Conservation (phyloP, 495 filamentous ascomycete species). For the Aspergillus sclerotiicarbonarius region DNA sequence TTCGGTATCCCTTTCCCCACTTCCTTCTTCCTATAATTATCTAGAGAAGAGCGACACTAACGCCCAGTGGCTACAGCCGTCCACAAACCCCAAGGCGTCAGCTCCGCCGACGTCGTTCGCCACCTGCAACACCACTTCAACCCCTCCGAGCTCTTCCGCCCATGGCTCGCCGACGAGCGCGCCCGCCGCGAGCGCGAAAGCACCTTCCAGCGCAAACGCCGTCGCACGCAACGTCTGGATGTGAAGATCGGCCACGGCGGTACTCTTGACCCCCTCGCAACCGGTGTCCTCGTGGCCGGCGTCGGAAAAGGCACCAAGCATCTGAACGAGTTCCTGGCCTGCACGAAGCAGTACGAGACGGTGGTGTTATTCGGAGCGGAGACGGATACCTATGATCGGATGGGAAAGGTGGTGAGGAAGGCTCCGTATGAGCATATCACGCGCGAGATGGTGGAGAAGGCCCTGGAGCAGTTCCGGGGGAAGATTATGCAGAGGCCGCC, state of each 20-base stretch:
- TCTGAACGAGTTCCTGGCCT: constrained; percentile 71
- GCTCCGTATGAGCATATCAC: constrained; percentile 77
- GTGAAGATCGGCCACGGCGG: constrained; percentile 97
- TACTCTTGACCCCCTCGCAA: constrained; percentile 91
- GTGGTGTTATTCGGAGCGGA: constrained; percentile 86
- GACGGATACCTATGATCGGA: constrained; percentile 86
- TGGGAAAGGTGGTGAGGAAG: constrained; percentile 75
- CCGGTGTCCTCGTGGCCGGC: constrained; percentile 84
- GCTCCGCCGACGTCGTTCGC: constrained; percentile 85
- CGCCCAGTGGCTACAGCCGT: constrained; percentile 55
- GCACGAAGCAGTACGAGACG: constrained; percentile 90
- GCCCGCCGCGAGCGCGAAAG: constrained; percentile 49
- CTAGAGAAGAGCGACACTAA: background rate
- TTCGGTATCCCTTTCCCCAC: constrained; percentile 51
- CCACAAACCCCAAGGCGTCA: constrained; percentile 83
- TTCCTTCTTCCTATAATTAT: background rate
- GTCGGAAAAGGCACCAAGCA: constrained; percentile 85
- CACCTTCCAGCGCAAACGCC: constrained; percentile 52
- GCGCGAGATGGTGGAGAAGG: constrained; percentile 70
- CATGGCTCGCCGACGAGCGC: constrained; percentile 64
- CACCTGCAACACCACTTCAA: constrained; percentile 79
- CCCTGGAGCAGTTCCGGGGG: constrained; percentile 72
- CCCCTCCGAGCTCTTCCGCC: constrained; percentile 70
- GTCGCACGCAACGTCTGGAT: constrained; percentile 54
- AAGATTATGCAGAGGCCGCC: constrained; percentile 90